Conservation (phyloP, 2,329 filamentous ascomycete species). For the Scorias spongiosa region DNA sequence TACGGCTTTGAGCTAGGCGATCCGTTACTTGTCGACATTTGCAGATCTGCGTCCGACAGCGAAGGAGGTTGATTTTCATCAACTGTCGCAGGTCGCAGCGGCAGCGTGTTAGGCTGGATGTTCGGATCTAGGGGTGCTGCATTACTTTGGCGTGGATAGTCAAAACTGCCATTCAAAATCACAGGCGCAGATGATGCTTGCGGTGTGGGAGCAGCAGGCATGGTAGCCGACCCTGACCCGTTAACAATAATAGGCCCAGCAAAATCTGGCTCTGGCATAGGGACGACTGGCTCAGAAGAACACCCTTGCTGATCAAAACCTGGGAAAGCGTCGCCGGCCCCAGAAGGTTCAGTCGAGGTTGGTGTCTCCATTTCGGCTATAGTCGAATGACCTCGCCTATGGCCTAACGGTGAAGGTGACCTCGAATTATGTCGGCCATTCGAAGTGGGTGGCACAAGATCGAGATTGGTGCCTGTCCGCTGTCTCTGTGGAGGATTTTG, state of each 20-base stretch:
- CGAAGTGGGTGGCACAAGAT: slow-evolving; percentile 21
- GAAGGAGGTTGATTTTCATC: not conserved
- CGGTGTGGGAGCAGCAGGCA: slow-evolving; percentile 1
- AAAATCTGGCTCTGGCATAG: slow-evolving; percentile 5
- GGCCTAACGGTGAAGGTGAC: slow-evolving; percentile 33
- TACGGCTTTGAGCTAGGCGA: slow-evolving; percentile 6
- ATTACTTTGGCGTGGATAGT: slow-evolving; percentile 2
- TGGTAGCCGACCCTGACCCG: slow-evolving; percentile 17
- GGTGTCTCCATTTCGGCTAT: slow-evolving; percentile 7
- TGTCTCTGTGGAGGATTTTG: slow-evolving; percentile 25
- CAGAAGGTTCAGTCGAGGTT: not conserved
- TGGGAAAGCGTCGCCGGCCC: not conserved
- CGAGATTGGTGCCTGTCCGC: slow-evolving; percentile 27
- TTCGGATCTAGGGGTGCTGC: not conserved
- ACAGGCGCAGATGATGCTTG: not conserved
- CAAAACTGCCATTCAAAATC: slow-evolving; percentile 1
- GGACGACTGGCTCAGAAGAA: not conserved
- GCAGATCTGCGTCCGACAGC: not conserved
- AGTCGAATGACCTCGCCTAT: slow-evolving; percentile 24
- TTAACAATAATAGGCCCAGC: slow-evolving; percentile 27
- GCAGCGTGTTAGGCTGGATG: not conserved
- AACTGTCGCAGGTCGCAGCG: not conserved
- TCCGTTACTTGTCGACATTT: not conserved
- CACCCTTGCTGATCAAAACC: not conserved
- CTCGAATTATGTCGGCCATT: slow-evolving; percentile 19